These are phyloP conservation scores for Parathielavia appendiculata DNA, from an alignment of 495 filamentous ascomycete genomes.

Conservation along the genomic window DNA sequence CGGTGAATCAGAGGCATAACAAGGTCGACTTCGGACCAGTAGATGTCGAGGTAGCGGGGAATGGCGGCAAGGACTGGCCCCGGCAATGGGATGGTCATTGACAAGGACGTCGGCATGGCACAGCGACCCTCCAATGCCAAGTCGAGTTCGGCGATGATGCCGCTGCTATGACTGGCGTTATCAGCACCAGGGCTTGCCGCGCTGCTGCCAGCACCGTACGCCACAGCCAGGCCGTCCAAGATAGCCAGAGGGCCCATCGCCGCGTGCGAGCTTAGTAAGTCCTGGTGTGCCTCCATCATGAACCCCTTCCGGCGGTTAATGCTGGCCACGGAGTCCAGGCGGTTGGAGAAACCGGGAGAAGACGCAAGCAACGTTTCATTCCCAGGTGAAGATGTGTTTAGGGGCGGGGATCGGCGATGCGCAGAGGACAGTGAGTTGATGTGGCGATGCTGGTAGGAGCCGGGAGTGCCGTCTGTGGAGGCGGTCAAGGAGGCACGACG, in stretches of 20 bases:
- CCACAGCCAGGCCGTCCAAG: slow-evolving; percentile 16
- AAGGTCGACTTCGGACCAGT: slow-evolving; percentile 43
- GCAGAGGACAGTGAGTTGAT: slow-evolving; percentile 31
- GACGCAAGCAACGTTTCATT: slow-evolving; percentile 38
- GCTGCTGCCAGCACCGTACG: slow-evolving; percentile 12
- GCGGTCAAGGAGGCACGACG: neutral
- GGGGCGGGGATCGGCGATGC: slow-evolving; percentile 42
- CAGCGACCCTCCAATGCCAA: slow-evolving; percentile 24
- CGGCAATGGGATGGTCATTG: slow-evolving; percentile 33
- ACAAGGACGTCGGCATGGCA: slow-evolving; percentile 16
- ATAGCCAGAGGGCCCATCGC: slow-evolving; percentile 18
- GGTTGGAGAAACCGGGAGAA: slow-evolving; percentile 20
- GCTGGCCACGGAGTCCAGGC: slow-evolving; percentile 23
- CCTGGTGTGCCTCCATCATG: slow-evolving; percentile 16
- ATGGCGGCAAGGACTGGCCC: slow-evolving; percentile 30
- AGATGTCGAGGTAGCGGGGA: slow-evolving; percentile 41
- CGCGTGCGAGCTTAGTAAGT: slow-evolving; percentile 14
- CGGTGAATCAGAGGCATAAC: slow-evolving; percentile 42
- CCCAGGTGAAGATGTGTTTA: slow-evolving; percentile 38
- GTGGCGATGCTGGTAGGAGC: slow-evolving; percentile 20
- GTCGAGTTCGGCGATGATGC: slow-evolving; percentile 30
- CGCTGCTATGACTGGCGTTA: slow-evolving; percentile 14
- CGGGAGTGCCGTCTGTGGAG: slow-evolving; percentile 14
- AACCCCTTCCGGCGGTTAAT: slow-evolving; percentile 36
- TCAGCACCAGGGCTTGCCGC: slow-evolving; percentile 15